A percentile compares a stretch with the other conserved stretches of the same genome.
phyloP scores from a whole-genome alignment of 208 protist species.

The Trypanosoma caninum region DNA sequence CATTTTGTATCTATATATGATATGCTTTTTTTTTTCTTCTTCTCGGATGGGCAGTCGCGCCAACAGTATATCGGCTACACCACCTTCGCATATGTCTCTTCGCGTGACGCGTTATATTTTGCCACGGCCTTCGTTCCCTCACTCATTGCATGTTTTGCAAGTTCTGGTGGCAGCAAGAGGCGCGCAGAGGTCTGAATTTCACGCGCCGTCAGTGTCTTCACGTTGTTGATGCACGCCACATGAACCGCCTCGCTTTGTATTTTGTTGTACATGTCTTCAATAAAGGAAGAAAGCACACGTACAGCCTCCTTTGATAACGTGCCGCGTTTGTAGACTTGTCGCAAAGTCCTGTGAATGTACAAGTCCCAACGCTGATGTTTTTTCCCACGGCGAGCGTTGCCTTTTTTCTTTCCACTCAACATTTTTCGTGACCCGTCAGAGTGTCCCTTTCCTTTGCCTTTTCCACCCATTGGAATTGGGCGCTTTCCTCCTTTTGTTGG shows the following conservation, averaged over 20 bases:
- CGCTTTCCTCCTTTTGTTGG: conserved; percentile 88
- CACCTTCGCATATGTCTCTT: conserved; percentile 70
- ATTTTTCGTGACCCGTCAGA: conserved; percentile 92
- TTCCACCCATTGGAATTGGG: conserved; percentile 92
- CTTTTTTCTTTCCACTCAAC: conserved; percentile 48
- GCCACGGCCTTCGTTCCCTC: conserved; percentile 99
- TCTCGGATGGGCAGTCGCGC: no score
- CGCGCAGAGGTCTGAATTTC: conserved; percentile 98
- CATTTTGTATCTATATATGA: not conserved
- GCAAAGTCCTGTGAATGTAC: conserved; percentile 95
- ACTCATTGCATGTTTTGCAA: conserved; percentile 99
- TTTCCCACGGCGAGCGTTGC: conserved; percentile 55
- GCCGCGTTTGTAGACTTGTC: conserved; percentile 97
- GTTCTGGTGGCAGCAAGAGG: conserved; percentile 97
- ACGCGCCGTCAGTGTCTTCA: conserved; percentile 94
- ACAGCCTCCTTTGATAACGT: conserved; percentile 97
- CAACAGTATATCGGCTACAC: not conserved
- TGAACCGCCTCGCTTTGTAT: conserved; percentile 96
- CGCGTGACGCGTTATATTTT: conserved; percentile 91
- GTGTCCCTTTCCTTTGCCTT: conserved; percentile 97
- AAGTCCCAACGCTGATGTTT: conserved; percentile 85
- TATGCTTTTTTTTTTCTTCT: conserved; percentile 5
- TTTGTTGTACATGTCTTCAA: conserved; percentile 98
- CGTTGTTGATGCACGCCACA: conserved; percentile 97
- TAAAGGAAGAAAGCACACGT: conserved; percentile 98